These are phyloP conservation scores for Sporisorium exsertum DNA, from an alignment of 1,284 basidiomycete species.

Conservation along the genomic window DNA sequence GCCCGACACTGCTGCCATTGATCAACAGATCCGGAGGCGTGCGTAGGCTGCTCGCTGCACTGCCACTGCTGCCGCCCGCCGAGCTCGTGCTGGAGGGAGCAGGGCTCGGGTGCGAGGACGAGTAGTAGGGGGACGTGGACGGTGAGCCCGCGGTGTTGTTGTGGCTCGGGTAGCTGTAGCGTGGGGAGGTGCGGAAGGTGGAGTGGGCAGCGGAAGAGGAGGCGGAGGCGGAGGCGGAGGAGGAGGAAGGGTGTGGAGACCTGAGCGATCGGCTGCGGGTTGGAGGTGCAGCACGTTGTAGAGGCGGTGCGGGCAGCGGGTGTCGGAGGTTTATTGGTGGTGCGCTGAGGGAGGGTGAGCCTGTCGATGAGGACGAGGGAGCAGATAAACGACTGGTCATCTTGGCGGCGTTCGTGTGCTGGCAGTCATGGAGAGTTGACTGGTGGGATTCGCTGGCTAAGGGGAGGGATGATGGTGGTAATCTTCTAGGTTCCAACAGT, in stretches of 20 bases:
- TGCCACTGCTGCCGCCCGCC: constrained; percentile 2
- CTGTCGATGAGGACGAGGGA: not conserved
- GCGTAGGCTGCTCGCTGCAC: constrained; percentile 24
- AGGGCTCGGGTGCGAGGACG: constrained; percentile 29
- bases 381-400: constrained; percentile 3
- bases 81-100: constrained; percentile 11
- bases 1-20: constrained; percentile 33
- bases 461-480: not conserved
- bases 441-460: not conserved
- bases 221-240: constrained; percentile 5
- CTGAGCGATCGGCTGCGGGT: not conserved
- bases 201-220: not conserved
- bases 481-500: not conserved
- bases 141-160: constrained; percentile 9
- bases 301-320: constrained; percentile 10
- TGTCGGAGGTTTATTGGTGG: constrained; percentile 36
- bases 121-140: constrained; percentile 30
- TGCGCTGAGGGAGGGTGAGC: constrained; percentile 13
- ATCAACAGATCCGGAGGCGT: constrained; percentile 59
- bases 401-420: not conserved
- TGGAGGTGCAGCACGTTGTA: constrained; percentile 1
- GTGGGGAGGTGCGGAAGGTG: not conserved
- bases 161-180: not conserved
- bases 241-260: not conserved
- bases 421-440: not conserved